Percentiles rank a stretch among this genome's conserved stretches.
Evolutionary conservation across 257 asterid genomes (phyloP).

Genomic region (Solanum neorickii): DNA sequence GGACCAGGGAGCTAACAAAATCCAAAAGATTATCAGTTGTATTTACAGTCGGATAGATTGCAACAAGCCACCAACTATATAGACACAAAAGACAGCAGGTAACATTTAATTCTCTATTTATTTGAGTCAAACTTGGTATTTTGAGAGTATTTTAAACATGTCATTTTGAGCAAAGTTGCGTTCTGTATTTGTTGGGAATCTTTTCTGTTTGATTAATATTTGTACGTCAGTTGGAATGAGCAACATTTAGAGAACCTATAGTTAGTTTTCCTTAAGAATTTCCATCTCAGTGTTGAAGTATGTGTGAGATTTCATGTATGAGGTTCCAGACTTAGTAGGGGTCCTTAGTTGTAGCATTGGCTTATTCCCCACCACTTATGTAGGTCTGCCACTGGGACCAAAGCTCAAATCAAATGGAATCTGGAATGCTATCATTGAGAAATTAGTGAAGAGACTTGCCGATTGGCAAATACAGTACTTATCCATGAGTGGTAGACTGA

Average conservation of each 20-base stretch:
- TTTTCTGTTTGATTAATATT: not conserved
- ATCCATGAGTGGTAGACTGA: not conserved
- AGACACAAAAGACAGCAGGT: not conserved
- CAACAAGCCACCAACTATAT: not conserved
- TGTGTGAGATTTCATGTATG: not conserved
- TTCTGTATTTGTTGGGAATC: not conserved
- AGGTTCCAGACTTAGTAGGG: not conserved
- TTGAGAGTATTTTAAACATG: not conserved
- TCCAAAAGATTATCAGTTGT: not conserved
- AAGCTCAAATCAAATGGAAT: not conserved
- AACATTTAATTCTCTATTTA: not conserved
- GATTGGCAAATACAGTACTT: not conserved
- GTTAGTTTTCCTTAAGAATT: not conserved
- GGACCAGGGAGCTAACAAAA: not conserved
- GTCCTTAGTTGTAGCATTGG: not conserved
- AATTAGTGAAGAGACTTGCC: not conserved
- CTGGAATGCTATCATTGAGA: not conserved
- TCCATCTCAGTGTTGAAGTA: not conserved
- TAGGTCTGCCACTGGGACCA: not conserved
- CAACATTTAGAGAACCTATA: not conserved
- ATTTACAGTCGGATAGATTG: not conserved
- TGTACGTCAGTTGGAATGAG: not conserved
- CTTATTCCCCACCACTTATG: not conserved
- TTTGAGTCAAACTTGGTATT: not conserved
- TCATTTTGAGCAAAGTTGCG: not conserved